Base-by-base conservation (phyloP, 176 grass and related monocot genomes). In the Cenchrus purpureus region DNA sequence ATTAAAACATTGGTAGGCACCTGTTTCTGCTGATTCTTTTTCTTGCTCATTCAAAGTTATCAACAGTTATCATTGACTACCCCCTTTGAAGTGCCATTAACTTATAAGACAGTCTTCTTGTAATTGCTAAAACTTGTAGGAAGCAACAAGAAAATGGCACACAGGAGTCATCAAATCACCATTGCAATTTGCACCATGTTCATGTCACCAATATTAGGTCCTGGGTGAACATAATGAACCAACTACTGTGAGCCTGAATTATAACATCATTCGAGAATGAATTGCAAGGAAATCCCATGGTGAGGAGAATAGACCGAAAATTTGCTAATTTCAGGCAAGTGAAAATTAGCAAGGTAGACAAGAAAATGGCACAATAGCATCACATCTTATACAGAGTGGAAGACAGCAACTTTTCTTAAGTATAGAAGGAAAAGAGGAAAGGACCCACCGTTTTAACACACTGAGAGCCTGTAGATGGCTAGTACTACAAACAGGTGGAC, bases 21-120 rank as follows among this genome's bases (percentile, higher is more conserved):
- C 9, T 70, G 71, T 75, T 68, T 40, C 32, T 0, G 14, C 52
- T 55, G 44, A 62, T 81, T 81, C 44, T 29, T 72, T 78, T 37
- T 59, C 11, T 29, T 60, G 31, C 31, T 76, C 12, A 52, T 80
- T 44, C 4, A 54, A 62, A 20, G 7, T 45, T 62, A 20, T 42
- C 51, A 51, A 40, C 64, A 16, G 53, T 40, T 68, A 58, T 0
- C 12, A 12, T 37, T 34, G 20, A 25, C 22, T 25, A 25, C 22
- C 22, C 22, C 22, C 22, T 25, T 25, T 25, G 22, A 25, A 25
- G 22, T 25, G 22, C 2, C 0, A 52, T 67, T 52, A 53, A 37
- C 10, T 34, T 69, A 15, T 76, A 75, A 7, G 52, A 1, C 62
- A 60, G 3, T 60, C 61, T 51, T 68, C 17, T 42, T 43, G 12